Base-by-base conservation (phyloP, 768 basidiomycete genomes). In the Ramaria sp. region DNA sequence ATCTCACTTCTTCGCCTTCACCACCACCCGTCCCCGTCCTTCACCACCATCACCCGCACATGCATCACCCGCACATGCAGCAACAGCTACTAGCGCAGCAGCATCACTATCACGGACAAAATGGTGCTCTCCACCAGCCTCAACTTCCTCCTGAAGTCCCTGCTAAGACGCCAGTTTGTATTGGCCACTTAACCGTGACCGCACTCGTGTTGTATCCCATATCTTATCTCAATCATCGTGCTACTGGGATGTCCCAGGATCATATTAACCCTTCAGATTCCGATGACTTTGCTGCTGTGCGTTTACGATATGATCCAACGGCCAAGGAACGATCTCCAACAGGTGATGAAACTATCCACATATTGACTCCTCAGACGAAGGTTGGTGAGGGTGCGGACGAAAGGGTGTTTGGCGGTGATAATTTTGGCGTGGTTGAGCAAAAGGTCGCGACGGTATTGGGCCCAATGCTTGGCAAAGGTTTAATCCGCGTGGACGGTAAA, bases 181-280 rank as follows among this genome's bases (percentile, higher is more conserved):
- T 94, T 47, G 91, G 91, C 1, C 84, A 88, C 56, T 73, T 94
- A 34, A 73, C 75, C n/a, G 83, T 83, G 18, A 88, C 85, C 16
- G 90, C 88, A 13, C 78, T 94, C 25, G 81, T 94, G 32, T 73
- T 92, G n/a, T 88, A 90, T 66, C 89, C 86, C 7, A 78, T 86
- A 16, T 63, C 76, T 27, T 92, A 89, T 65, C 69, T 92, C 34
- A 64, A 69, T 43, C 69, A 70, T 22, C 75, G 72, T 50, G 73
- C 75, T 12, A 54, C 58, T 16, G 54, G 12, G 22, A 34, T 39
- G 43, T 45, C 53, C 44, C 25, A 55, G 13, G n/a, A n/a, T 56
- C 56, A 6, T 57, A 52, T 22, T 20, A 49, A 43, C 25, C 20
- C 58, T 66, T 70, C 45, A 47, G 57, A 47, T 63, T 59, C 64